Conservation (phyloP, 306 rosid genomes). For the Carpinus viminea region DNA sequence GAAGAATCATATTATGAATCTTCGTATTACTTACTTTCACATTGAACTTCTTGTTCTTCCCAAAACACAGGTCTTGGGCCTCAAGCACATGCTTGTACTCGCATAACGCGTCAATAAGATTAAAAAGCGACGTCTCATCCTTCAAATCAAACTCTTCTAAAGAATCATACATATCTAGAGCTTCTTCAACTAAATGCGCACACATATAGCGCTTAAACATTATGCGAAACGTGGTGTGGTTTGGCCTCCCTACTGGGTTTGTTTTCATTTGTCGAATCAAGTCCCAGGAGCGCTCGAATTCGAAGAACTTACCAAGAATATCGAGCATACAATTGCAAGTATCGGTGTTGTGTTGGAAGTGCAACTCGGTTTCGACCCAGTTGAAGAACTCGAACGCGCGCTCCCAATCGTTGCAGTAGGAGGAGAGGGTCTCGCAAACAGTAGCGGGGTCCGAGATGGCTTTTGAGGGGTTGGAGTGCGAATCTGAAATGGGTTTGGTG, state of each 20-base stretch:
- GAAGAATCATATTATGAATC: slow-evolving; percentile 68
- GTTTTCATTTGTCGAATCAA: slow-evolving; percentile 60
- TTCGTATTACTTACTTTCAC: slow-evolving; percentile 42
- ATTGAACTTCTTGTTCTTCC: slow-evolving; percentile 31
- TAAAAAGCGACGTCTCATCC: slow-evolving; percentile 60
- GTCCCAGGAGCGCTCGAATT: slow-evolving; percentile 65
- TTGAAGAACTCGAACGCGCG: slow-evolving; percentile 81
- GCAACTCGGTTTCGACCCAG: slow-evolving; percentile 49
- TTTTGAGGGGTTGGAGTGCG: neutral
- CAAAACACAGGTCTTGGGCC: slow-evolving; percentile 68
- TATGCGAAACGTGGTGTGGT: slow-evolving; percentile 70
- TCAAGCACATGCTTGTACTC: slow-evolving; percentile 79
- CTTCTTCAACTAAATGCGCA: slow-evolving; percentile 68
- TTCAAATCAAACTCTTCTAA: slow-evolving; percentile 58
- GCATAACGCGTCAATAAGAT: slow-evolving; percentile 77
- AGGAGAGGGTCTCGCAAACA: slow-evolving; percentile 52
- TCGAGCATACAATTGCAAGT: slow-evolving; percentile 68
- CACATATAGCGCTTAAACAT: slow-evolving; percentile 76
- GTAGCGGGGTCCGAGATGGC: slow-evolving; percentile 37
- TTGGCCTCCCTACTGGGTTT: slow-evolving; percentile 52
- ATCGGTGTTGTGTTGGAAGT: slow-evolving; percentile 60
- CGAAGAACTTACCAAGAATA: slow-evolving; percentile 81
- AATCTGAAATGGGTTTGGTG: slow-evolving; percentile 25
- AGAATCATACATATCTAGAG: slow-evolving; percentile 53
- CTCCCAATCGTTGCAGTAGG: slow-evolving; percentile 81